Base-by-base conservation (phyloP, 768 basidiomycete species). In the Kwoniella dendrophila region DNA sequence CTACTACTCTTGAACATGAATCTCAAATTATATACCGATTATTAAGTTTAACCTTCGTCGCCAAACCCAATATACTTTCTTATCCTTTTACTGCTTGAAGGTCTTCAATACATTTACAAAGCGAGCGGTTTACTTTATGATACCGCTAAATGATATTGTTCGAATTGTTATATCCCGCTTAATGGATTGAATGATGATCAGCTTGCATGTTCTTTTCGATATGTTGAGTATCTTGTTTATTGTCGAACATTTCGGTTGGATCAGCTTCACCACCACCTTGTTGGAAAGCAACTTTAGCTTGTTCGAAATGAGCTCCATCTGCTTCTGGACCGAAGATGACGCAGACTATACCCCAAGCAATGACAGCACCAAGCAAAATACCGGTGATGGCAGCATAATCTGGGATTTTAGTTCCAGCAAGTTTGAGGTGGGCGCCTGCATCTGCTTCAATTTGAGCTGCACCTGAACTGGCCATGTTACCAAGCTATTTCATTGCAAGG, bases 341-440 rank as follows among this genome's bases (percentile, higher is more conserved):
- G 70, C 90, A 83, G 72, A 91, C 29, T 45, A 95, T 78, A 43
- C 90, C 85, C 71, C 88, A 94, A 0, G 85, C 87, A 1, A 89
- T 83, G 20, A 96, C 88, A 26, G 84, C 83, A 7, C 92, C 93
- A 47, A 96, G 87, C 36, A 97, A 82, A 72, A 97, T 92, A 40
- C 89, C 90, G 81, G 91, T 89, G 4, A 80, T 89, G 24, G 73
- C 86, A n/a, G 41, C 63, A 66, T 90, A 90, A 71, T 90, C 85
- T 1, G 87, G 82, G 0, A 86, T 85, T 24, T 70, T 64, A 2
- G 75, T 81, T 0, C 72, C 69, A 4, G 73, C 68, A 40, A 87
- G 76, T 4, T 82, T 85, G 29, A 88, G 78, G 59, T 49, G 34
- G 29, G 83, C 82, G 20, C 89, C 90, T 30, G 85, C 89, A 83